Evolutionary conservation across 2,329 filamentous ascomycete genomes (phyloP).

Genomic region (Claviceps humidiphila): DNA sequence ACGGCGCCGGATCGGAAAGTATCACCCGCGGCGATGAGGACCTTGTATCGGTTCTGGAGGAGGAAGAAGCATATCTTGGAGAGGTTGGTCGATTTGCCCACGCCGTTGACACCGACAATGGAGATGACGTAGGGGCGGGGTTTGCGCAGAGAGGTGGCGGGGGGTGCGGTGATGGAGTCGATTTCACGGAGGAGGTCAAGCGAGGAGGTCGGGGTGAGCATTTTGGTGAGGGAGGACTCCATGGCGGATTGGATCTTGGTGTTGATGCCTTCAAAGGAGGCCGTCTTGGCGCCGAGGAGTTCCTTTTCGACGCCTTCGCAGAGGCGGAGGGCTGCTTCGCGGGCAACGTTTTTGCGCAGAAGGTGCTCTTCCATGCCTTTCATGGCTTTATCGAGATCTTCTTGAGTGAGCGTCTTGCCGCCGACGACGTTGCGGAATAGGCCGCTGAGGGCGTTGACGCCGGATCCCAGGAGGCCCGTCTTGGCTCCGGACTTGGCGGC

Average conservation of each 20-base stretch:
- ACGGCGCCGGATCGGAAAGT: conserved; percentile 96
- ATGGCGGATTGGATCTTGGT: conserved; percentile 73
- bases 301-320: conserved; percentile 88
- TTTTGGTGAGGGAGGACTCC: conserved; percentile 85
- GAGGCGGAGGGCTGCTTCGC: conserved; percentile 80
- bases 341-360: conserved; percentile 88
- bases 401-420: conserved; percentile 79
- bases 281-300: conserved; percentile 80
- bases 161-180: conserved; percentile 57
- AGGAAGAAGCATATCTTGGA: conserved; percentile 98
- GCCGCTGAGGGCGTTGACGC: conserved; percentile 70
- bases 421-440: conserved; percentile 92
- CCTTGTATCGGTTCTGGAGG: conserved; percentile 90
- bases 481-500: conserved; percentile 34
- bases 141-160: conserved; percentile 47
- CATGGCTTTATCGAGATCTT: conserved; percentile 82
- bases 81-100: conserved; percentile 94
- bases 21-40: conserved; percentile 87
- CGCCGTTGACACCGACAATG: conserved; percentile 95
- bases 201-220: conserved; percentile 89
- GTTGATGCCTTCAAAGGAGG: conserved; percentile 80
- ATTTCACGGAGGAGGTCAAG: conserved; percentile 92
- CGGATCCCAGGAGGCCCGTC: conserved; percentile 60
- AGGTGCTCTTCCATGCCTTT: conserved; percentile 95
- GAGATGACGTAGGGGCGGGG: conserved; percentile 89